Evolutionary conservation across 179 eudicot species (phyloP), one percentile per base, ranked within the genome.

Genomic region (Heliamphora pulchella): DNA sequence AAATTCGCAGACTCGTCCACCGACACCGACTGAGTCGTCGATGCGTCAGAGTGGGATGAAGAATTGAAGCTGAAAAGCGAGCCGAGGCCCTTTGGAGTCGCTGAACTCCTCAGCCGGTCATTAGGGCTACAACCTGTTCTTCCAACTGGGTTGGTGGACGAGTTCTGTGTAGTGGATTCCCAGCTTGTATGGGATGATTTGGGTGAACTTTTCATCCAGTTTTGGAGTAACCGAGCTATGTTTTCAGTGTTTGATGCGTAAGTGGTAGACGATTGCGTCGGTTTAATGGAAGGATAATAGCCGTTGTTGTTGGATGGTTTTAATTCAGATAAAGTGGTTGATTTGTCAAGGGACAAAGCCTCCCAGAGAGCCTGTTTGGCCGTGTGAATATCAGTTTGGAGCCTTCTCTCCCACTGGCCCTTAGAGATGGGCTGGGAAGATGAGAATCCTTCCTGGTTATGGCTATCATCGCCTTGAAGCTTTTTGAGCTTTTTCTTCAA

Each of bases 191-290:
- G 76, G 2, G 80, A 75, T 43, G 82, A 51, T 63, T 86, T 89
- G 10, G 88, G 82, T 17, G 86, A 67, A 3, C 69, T 87, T 14
- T 78, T 87, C 77, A 71, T 83, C 94, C 95, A 91, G 4, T 81
- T 82, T 70, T 87, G 83, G 53, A 91, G 88, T 80, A 90, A 81
- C 20, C 86, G 77, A 1, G 95, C 91, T 4, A 91, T 91, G 79
- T 91, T 90, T 64, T 90, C 89, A 1, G 93, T 79, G 74, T 85
- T 91, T 2, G 90, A 87, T 2, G 93, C 95, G 54, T 79, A 82
- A 3, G 84, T 48, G 41, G 53, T 17, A 17, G 83, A 65, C 0
- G 78, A 59, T 74, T 74, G 78, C 7, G 72, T 2, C 8, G 79
- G 44, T 20, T 9, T 48, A 13, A 31, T 47, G 4, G 4, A 71